Evolutionary conservation across 83 land plant genomes (phyloP).

Genomic region (Picea abies): DNA sequence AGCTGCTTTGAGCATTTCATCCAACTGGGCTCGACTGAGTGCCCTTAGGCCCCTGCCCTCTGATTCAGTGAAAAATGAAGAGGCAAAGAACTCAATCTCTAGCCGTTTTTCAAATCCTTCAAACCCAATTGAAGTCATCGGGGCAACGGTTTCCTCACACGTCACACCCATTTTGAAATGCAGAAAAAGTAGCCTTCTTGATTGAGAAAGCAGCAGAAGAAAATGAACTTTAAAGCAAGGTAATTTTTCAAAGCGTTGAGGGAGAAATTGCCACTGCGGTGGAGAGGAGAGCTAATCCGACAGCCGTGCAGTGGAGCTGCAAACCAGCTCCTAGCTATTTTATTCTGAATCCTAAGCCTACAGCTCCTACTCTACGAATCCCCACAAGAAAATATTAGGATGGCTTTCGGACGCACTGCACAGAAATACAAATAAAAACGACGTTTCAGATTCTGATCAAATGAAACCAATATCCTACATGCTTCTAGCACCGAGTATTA

Average conservation of each 20-base stretch:
- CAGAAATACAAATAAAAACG: neutral
- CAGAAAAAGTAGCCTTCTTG: neutral
- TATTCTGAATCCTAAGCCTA: no score
- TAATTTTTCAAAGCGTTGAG: conserved; percentile 8
- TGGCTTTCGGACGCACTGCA: conserved; percentile 43
- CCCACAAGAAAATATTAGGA: conserved; percentile 24
- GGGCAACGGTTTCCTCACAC: no score
- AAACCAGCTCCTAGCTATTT: neutral
- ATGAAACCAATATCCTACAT: no score
- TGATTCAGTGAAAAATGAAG: conserved; percentile 40
- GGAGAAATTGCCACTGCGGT: conserved; percentile 14
- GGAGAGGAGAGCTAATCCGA: conserved; percentile 10
- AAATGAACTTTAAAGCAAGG: no score
- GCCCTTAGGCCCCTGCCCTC: conserved; percentile 48
- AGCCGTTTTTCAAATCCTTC: conserved; percentile 80
- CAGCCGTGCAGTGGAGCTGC: conserved; percentile 4
- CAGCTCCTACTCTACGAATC: no score
- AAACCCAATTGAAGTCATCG: conserved; percentile 48
- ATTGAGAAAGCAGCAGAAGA: neutral
- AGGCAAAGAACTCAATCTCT: conserved; percentile 49
- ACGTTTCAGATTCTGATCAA: no score
- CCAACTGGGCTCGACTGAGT: conserved; percentile 44
- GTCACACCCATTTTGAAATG: neutral
- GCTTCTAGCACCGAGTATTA: no score
- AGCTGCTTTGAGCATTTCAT: conserved; percentile 52